phyloP scores from a whole-genome alignment of 441 rosid species.

The Dalechampia spathulata region DNA sequence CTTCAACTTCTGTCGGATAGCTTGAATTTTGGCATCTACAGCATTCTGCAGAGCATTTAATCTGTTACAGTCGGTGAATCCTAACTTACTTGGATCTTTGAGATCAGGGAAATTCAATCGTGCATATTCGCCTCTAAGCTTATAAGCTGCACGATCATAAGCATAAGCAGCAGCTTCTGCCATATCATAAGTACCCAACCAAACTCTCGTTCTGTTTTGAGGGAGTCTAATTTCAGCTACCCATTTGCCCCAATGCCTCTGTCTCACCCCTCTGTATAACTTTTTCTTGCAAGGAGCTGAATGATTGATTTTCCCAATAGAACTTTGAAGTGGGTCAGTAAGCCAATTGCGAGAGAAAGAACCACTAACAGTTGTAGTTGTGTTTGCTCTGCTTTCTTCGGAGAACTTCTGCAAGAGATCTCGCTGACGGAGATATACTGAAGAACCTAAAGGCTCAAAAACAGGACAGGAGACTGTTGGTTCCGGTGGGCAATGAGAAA shows the following conservation, averaged over 20 bases:
- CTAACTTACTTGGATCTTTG: constrained; percentile 53
- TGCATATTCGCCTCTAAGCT: constrained; percentile 93
- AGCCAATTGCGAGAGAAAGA: constrained; percentile 7
- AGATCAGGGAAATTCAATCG: constrained; percentile 74
- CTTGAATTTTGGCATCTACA: constrained; percentile 83
- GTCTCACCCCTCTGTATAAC: constrained; percentile 88
- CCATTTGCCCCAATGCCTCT: constrained; percentile 98
- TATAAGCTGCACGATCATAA: constrained; percentile 91
- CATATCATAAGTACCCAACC: constrained; percentile 87
- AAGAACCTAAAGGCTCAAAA: constrained; percentile 56
- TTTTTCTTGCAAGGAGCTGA: constrained; percentile 49
- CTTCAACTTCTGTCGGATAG: constrained; percentile 72
- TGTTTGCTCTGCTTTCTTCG: constrained; percentile 27
- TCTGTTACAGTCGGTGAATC: constrained; percentile 47
- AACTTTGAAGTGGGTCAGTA: constrained; percentile 22
- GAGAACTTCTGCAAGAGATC: constrained; percentile 60
- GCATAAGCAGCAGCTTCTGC: constrained; percentile 93
- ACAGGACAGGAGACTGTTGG: constrained; percentile 10
- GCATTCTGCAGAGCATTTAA: constrained; percentile 51
- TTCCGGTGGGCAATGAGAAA: constrained; percentile 43
- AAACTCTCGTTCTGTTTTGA: constrained; percentile 56
- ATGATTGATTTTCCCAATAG: constrained; percentile 17
- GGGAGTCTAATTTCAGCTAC: constrained; percentile 95
- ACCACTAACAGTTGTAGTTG: too few species aligned
- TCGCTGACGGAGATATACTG: constrained; percentile 76